phyloP scores from a whole-genome alignment of 345 rosid species.

The Orychophragmus violaceus region DNA sequence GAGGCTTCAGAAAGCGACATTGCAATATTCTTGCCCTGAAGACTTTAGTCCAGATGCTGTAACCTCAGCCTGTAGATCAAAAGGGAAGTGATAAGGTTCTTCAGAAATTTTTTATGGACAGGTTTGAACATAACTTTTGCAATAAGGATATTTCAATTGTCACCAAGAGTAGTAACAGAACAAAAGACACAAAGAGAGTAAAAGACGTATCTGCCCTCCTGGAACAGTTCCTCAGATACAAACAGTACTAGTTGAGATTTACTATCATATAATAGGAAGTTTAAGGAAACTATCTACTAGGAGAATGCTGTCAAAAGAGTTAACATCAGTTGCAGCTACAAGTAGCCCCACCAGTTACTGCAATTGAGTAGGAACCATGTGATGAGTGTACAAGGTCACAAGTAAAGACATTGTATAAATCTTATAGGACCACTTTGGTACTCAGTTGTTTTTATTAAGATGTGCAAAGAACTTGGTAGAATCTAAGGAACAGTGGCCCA shows the following conservation, averaged over 20 bases:
- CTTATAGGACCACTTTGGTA: conserved; percentile 61
- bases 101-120: conserved; percentile 16
- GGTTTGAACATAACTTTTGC: conserved; percentile 2
- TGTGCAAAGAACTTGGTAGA: conserved; percentile 40
- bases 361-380: conserved; percentile 45
- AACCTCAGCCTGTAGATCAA: conserved; percentile 17
- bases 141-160: conserved; percentile 16
- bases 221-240: conserved; percentile 9
- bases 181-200: neutral
- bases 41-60: conserved; percentile 8
- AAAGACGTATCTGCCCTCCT: conserved; percentile 5
- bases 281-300: conserved; percentile 18
- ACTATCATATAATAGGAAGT: conserved; percentile 6
- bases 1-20: neutral
- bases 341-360: conserved; percentile 59
- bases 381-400: conserved; percentile 37
- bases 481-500: conserved; percentile 66
- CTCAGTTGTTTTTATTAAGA: conserved; percentile 19
- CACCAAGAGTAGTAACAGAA: conserved; percentile 12
- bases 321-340: conserved; percentile 45
- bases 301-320: conserved; percentile 28
- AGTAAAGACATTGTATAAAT: conserved; percentile 41
- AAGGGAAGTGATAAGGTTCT: conserved; percentile 21
- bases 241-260: conserved; percentile 14
- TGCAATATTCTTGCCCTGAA: conserved; percentile 10